A percentile compares a stretch with the other conserved stretches of the same genome.
These are phyloP conservation scores for Suillus discolor DNA, from an alignment of 768 basidiomycete species.

Conservation along the genomic window DNA sequence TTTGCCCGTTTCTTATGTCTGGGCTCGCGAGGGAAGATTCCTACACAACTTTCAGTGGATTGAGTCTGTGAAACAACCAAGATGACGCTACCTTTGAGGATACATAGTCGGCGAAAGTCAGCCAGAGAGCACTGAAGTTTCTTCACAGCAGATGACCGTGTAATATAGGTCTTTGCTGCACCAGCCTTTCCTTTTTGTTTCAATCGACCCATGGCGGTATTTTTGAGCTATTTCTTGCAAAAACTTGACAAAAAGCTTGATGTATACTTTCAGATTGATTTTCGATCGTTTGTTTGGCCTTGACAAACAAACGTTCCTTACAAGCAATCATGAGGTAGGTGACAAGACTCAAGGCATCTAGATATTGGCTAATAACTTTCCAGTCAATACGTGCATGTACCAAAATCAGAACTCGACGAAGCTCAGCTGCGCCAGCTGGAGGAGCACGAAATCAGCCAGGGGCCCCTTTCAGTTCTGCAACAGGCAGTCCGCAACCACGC, in stretches of 20 bases:
- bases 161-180: constrained; percentile 89
- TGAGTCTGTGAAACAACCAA: constrained; percentile 7
- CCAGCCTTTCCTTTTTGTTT: constrained; percentile 87
- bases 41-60: constrained; percentile 42
- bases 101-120: constrained; percentile 95
- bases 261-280: not conserved
- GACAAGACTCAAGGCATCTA: constrained; percentile 3
- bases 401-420: constrained; percentile 97
- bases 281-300: constrained; percentile 30
- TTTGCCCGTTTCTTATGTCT: constrained; percentile 90
- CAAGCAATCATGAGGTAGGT: constrained; percentile 36
- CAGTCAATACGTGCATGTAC: constrained; percentile 96
- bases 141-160: constrained; percentile 88
- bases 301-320: constrained; percentile 29
- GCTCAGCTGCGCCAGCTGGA: constrained; percentile 94
- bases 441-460: constrained; percentile 98
- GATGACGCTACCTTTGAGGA: constrained; percentile 84
- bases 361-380: constrained; percentile 11
- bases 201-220: constrained; percentile 68
- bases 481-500: constrained; percentile 97
- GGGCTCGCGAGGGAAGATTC: constrained; percentile 97
- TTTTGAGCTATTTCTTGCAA: not conserved
- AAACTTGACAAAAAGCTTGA: not conserved
- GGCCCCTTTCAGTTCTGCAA: constrained; percentile 94
- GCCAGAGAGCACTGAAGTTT: constrained; percentile 96